Conservation (phyloP, 1,284 basidiomycete species). For the Fomitopsis pinicola region DNA sequence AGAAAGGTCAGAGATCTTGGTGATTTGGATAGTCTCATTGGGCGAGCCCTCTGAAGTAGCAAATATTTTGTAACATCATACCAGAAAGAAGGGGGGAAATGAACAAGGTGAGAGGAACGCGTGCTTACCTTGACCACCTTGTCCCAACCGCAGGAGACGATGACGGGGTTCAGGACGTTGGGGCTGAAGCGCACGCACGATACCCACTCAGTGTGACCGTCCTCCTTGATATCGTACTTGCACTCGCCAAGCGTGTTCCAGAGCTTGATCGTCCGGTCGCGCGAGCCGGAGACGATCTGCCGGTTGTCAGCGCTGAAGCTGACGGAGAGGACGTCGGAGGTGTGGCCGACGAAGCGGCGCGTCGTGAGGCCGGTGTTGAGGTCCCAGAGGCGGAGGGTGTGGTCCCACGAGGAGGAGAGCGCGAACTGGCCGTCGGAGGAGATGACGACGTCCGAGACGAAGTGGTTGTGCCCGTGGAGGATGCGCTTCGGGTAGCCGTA, state of each 20-base stretch:
- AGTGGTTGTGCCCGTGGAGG: slow-evolving; percentile 99
- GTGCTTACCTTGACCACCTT: slow-evolving; percentile 96
- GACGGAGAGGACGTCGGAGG: slow-evolving; percentile 95
- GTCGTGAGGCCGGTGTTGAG: slow-evolving; percentile 94
- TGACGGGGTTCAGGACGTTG: slow-evolving; percentile 96
- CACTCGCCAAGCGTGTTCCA: slow-evolving; percentile 99
- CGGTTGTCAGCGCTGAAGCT: slow-evolving; percentile 97
- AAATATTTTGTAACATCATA: slow-evolving; percentile 65
- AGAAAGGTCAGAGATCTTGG: slow-evolving; percentile 68
- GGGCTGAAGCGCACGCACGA: slow-evolving; percentile 99
- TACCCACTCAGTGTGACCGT: slow-evolving; percentile 97
- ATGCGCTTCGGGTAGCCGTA: slow-evolving; percentile 97
- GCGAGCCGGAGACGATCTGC: slow-evolving; percentile 98
- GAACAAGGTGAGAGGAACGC: slow-evolving; percentile 6
- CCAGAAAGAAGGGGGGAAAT: slow-evolving; percentile 15
- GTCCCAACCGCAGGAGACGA: slow-evolving; percentile 99
- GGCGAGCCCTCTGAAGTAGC: slow-evolving; percentile 76
- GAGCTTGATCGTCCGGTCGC: slow-evolving; percentile 97
- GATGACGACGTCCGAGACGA: slow-evolving; percentile 98
- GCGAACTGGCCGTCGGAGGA: slow-evolving; percentile 99
- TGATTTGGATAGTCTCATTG: slow-evolving; percentile 69
- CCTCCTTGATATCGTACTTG: slow-evolving; percentile 99
- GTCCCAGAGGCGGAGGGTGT: slow-evolving; percentile 99
- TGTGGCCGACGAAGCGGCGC: slow-evolving; percentile 97
- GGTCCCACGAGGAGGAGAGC: slow-evolving; percentile 99